phyloP scores from a whole-genome alignment of 805 yeast species.

The Yamadazyma philogaea region DNA sequence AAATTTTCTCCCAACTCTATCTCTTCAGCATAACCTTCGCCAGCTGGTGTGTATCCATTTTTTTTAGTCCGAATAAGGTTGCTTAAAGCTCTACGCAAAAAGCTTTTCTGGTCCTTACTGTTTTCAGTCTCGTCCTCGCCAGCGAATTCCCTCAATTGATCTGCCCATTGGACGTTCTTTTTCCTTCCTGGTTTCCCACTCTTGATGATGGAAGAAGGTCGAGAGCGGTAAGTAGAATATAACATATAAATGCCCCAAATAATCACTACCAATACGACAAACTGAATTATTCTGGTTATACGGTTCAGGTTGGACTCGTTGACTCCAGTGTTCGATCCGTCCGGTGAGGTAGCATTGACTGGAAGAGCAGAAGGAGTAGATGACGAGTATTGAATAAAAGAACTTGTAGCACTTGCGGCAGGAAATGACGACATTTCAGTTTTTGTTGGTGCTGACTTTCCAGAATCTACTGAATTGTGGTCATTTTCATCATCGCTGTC shows the following conservation, averaged over 20 bases:
- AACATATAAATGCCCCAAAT: slow-evolving; percentile 42
- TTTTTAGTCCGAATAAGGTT: slow-evolving; percentile 25
- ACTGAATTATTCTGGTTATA: slow-evolving; percentile 39
- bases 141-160: slow-evolving; percentile 32
- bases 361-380: neutral
- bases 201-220: slow-evolving; percentile 43
- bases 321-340: neutral
- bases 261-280: slow-evolving; percentile 34
- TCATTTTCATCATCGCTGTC: neutral
- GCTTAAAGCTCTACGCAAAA: slow-evolving; percentile 33
- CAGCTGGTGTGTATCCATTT: slow-evolving; percentile 11
- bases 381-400: slow-evolving; percentile 8
- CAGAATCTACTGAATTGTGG: neutral
- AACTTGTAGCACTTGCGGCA: neutral
- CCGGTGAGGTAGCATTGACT: neutral
- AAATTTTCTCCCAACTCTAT: slow-evolving; percentile 41
- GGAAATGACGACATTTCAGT: neutral
- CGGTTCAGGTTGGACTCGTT: slow-evolving; percentile 11
- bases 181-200: slow-evolving; percentile 31
- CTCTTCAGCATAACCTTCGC: slow-evolving; percentile 29
- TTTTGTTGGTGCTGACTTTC: neutral
- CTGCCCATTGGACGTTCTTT: slow-evolving; percentile 49
- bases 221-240: slow-evolving; percentile 34
- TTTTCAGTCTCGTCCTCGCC: slow-evolving; percentile 28
- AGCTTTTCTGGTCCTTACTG: slow-evolving; percentile 25